Evolutionary conservation across 208 protist genomes (phyloP).

Genomic region (Crithidia sp.): DNA sequence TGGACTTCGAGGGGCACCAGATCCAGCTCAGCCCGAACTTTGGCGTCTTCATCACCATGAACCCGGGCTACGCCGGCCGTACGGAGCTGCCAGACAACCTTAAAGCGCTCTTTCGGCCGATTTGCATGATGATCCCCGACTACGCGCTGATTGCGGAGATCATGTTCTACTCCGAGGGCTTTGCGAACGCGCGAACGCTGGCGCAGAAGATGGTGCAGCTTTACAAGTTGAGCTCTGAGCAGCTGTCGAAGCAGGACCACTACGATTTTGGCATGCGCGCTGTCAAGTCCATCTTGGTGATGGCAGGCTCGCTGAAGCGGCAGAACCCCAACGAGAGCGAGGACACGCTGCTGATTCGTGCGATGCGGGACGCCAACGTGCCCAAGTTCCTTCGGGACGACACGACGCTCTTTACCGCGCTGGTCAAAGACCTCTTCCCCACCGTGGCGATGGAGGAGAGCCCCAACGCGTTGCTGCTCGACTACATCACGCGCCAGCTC

Average conservation of each 20-base stretch:
- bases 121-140: conserved; percentile 98
- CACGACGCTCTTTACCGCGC: conserved; percentile 93
- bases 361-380: conserved; percentile 94
- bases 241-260: conserved; percentile 96
- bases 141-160: conserved; percentile 97
- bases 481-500: conserved; percentile 81
- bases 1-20: conserved; percentile 94
- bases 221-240: conserved; percentile 95
- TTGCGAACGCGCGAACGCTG: conserved; percentile 93
- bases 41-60: conserved; percentile 98
- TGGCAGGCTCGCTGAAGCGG: conserved; percentile 94
- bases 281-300: conserved; percentile 96
- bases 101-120: conserved; percentile 97
- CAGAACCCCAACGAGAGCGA: conserved; percentile 90
- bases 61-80: conserved; percentile 97
- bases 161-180: conserved; percentile 98
- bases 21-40: conserved; percentile 94
- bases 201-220: conserved; percentile 97
- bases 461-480: conserved; percentile 79
- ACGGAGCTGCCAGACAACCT: conserved; percentile 98
- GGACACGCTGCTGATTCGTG: conserved; percentile 95
- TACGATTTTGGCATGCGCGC: conserved; percentile 98
- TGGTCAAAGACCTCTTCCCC: conserved; percentile 95
- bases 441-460: conserved; percentile 84
- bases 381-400: conserved; percentile 96